phyloP scores from a whole-genome alignment of 139 green algal genomes.

The Yamagishiella unicocca region DNA sequence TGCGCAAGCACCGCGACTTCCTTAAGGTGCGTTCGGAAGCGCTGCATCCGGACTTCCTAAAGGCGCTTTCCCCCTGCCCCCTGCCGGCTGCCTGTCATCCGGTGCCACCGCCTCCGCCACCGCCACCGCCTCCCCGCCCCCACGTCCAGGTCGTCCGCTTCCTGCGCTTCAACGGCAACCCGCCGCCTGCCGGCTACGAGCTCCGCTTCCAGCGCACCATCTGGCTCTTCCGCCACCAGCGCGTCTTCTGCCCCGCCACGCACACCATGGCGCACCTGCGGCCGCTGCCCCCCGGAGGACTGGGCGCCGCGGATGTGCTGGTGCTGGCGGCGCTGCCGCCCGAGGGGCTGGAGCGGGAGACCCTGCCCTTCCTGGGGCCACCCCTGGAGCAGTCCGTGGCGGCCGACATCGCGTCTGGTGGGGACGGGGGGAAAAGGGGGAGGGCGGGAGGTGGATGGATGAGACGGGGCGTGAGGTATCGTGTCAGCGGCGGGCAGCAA shows the following conservation, averaged over 20 bases:
- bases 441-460: too few relatives aligned
- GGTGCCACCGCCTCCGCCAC: not conserved
- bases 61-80: not conserved
- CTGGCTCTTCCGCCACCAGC: slow-evolving; percentile 94
- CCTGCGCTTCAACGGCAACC: slow-evolving; percentile 84
- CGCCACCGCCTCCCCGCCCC: not conserved
- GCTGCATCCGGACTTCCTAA: not conserved
- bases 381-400: slow-evolving; percentile 70
- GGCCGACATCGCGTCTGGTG: slow-evolving; percentile 77
- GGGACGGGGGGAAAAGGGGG: too few relatives aligned
- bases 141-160: slow-evolving; percentile 70
- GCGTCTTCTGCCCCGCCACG: slow-evolving; percentile 80
- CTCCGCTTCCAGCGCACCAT: slow-evolving; percentile 87
- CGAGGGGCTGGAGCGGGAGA: slow-evolving; percentile 32
- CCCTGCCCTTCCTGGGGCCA: slow-evolving; percentile 85
- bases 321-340: slow-evolving; percentile 68
- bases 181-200: slow-evolving; percentile 87
- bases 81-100: not conserved
- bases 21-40: slow-evolving; percentile 68
- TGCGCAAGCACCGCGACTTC: slow-evolving; percentile 78
- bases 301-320: slow-evolving; percentile 67
- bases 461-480: too few relatives aligned
- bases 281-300: slow-evolving; percentile 69
- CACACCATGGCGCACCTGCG: slow-evolving; percentile 77
- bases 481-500: too few relatives aligned